These are phyloP conservation scores for Komagataella ulmi DNA, from an alignment of 805 yeast genomes.

Conservation along the genomic window DNA sequence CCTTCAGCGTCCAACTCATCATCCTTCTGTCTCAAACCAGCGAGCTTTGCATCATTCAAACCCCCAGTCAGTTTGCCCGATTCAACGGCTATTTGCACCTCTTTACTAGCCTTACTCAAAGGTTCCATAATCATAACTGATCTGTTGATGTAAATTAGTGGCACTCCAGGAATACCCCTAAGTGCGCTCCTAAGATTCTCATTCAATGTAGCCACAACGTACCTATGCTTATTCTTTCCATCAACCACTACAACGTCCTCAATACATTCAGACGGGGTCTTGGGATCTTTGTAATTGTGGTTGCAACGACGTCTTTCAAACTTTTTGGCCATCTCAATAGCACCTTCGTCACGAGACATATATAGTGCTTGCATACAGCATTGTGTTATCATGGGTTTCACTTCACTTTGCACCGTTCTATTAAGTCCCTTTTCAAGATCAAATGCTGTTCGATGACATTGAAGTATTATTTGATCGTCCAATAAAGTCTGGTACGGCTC, in stretches of 20 bases:
- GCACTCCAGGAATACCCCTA: slow-evolving; percentile 79
- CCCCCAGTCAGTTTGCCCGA: slow-evolving; percentile 61
- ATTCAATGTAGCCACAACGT: slow-evolving; percentile 78
- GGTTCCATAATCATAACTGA: slow-evolving; percentile 97
- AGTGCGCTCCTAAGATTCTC: slow-evolving; percentile 52
- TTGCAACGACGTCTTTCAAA: slow-evolving; percentile 91
- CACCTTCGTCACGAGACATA: slow-evolving; percentile 53
- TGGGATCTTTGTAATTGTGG: slow-evolving; percentile 30
- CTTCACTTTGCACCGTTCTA: slow-evolving; percentile 73
- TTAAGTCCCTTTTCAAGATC: slow-evolving; percentile 73
- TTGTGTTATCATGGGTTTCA: slow-evolving; percentile 88
- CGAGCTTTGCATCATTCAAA: slow-evolving; percentile 47
- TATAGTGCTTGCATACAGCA: slow-evolving; percentile 88
- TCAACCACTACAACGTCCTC: slow-evolving; percentile 52
- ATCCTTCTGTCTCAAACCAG: slow-evolving; percentile 23
- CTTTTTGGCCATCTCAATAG: slow-evolving; percentile 67
- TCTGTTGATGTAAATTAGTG: slow-evolving; percentile 74
- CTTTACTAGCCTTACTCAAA: slow-evolving; percentile 55
- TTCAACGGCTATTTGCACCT: slow-evolving; percentile 39
- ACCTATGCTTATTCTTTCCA: slow-evolving; percentile 81
- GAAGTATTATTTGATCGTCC: slow-evolving; percentile 66
- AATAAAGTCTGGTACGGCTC: slow-evolving; percentile 87
- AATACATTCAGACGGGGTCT: slow-evolving; percentile 64
- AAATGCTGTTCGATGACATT: slow-evolving; percentile 52
- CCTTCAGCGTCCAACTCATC: slow-evolving; percentile 9